Evolutionary conservation across 495 filamentous ascomycete species (phyloP).

Genomic region (Glutinoglossum americanum): DNA sequence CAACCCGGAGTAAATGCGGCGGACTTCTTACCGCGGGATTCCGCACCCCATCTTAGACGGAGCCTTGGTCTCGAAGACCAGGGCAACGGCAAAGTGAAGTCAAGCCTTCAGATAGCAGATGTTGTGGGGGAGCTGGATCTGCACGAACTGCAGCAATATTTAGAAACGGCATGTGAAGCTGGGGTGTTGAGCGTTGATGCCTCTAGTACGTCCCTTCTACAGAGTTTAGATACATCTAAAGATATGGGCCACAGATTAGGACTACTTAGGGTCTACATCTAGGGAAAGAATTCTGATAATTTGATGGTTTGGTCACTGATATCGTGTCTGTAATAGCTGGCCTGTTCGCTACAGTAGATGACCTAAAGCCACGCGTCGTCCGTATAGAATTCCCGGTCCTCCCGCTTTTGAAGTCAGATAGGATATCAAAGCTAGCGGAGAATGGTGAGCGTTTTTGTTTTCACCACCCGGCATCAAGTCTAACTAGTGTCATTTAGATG

Average conservation of each 20-base stretch:
- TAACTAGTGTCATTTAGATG: constrained; percentile 23
- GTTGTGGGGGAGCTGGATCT: constrained; percentile 38
- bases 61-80: constrained; percentile 25
- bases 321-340: constrained; percentile 17
- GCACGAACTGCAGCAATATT: constrained; percentile 27
- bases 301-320: neutral
- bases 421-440: constrained; percentile 21
- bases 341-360: constrained; percentile 23
- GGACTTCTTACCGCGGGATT: constrained; percentile 32
- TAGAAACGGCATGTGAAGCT: constrained; percentile 32
- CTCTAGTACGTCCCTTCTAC: constrained; percentile 29
- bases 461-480: neutral
- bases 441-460: constrained; percentile 19
- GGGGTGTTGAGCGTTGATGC: constrained; percentile 32
- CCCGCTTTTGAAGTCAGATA: constrained; percentile 19
- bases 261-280: too few relatives aligned
- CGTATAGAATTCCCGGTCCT: constrained; percentile 30
- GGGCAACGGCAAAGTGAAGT: constrained; percentile 11
- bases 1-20: constrained; percentile 55
- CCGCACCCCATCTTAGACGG: constrained; percentile 38
- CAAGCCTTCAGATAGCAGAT: constrained; percentile 33
- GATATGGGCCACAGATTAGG: constrained; percentile 6
- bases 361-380: constrained; percentile 26
- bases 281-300: too few relatives aligned
- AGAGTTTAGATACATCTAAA: neutral